Percentiles rank a stretch among this genome's conserved stretches.
Conservation (phyloP, 306 rosid species). For the Vigna radiata region DNA sequence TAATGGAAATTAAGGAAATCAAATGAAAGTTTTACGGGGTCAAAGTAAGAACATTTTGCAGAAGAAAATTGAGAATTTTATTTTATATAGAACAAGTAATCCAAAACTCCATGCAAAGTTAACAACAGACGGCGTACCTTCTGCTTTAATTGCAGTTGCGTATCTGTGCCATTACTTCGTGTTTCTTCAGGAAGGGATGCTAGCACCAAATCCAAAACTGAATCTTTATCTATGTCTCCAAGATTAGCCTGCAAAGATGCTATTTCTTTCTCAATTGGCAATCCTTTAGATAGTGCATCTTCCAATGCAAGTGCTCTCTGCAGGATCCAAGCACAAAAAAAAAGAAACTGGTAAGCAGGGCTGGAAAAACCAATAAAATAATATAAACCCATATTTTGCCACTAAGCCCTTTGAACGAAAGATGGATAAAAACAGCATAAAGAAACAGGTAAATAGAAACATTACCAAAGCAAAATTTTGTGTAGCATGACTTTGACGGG, state of each 20-base stretch:
- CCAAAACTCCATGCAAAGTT: slow-evolving; percentile 18
- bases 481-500: slow-evolving; percentile 87
- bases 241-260: slow-evolving; percentile 66
- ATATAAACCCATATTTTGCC: not conserved
- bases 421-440: slow-evolving; percentile 13
- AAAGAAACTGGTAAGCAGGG: slow-evolving; percentile 33
- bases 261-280: slow-evolving; percentile 85
- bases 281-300: slow-evolving; percentile 87
- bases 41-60: slow-evolving; percentile 34
- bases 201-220: slow-evolving; percentile 78
- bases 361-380: slow-evolving; percentile 30
- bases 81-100: slow-evolving; percentile 30
- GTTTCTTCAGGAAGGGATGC: slow-evolving; percentile 93
- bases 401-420: slow-evolving; percentile 5
- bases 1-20: slow-evolving; percentile 33
- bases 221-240: slow-evolving; percentile 82
- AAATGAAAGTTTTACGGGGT: slow-evolving; percentile 22
- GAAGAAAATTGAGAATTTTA: slow-evolving; percentile 28
- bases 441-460: not conserved
- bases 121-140: slow-evolving; percentile 62
- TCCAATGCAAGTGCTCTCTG: slow-evolving; percentile 95
- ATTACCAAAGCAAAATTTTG: slow-evolving; percentile 87
- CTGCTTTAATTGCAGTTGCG: slow-evolving; percentile 74
- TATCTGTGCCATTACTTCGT: slow-evolving; percentile 68
- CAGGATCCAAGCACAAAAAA: slow-evolving; percentile 47